These are phyloP conservation scores for Suhomyces pyralidae DNA, from an alignment of 805 yeast species.

Conservation along the genomic window DNA sequence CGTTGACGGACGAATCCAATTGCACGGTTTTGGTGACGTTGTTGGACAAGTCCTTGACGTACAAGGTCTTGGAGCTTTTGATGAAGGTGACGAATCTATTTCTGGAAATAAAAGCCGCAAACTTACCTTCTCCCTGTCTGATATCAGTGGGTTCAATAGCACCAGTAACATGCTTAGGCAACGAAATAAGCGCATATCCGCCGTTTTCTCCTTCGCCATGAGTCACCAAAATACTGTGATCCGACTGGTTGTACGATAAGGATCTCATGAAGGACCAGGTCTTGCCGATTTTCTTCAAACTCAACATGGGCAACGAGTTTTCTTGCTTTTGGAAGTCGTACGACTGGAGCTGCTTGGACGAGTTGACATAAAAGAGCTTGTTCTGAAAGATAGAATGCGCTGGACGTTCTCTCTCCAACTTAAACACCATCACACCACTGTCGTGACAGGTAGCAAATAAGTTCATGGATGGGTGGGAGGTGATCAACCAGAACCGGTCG, in stretches of 20 bases:
- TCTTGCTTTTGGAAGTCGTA: slow-evolving; percentile 67
- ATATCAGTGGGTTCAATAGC: slow-evolving; percentile 90
- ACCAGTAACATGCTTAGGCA: slow-evolving; percentile 86
- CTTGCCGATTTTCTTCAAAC: slow-evolving; percentile 80
- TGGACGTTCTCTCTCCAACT: slow-evolving; percentile 95
- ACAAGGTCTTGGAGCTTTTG: slow-evolving; percentile 61
- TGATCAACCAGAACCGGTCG: slow-evolving; percentile 92
- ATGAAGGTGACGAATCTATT: slow-evolving; percentile 86
- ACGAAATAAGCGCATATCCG: slow-evolving; percentile 66
- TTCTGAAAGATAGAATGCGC: slow-evolving; percentile 75
- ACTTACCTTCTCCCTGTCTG: slow-evolving; percentile 74
- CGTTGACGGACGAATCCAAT: slow-evolving; percentile 63
- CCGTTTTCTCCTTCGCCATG: slow-evolving; percentile 68
- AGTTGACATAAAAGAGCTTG: slow-evolving; percentile 70
- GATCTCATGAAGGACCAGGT: slow-evolving; percentile 83
- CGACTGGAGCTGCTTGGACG: slow-evolving; percentile 81
- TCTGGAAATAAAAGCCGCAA: slow-evolving; percentile 90
- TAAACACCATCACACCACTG: slow-evolving; percentile 96
- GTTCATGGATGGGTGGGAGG: slow-evolving; percentile 86
- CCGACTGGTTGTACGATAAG: slow-evolving; percentile 88
- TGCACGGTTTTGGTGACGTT: slow-evolving; percentile 78
- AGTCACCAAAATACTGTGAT: slow-evolving; percentile 79
- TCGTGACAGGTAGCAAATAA: slow-evolving; percentile 96
- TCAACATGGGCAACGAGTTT: slow-evolving; percentile 71
- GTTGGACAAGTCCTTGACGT: slow-evolving; percentile 80